Conservation (phyloP, 306 rosid genomes). For the Erythrophleum fordii region DNA sequence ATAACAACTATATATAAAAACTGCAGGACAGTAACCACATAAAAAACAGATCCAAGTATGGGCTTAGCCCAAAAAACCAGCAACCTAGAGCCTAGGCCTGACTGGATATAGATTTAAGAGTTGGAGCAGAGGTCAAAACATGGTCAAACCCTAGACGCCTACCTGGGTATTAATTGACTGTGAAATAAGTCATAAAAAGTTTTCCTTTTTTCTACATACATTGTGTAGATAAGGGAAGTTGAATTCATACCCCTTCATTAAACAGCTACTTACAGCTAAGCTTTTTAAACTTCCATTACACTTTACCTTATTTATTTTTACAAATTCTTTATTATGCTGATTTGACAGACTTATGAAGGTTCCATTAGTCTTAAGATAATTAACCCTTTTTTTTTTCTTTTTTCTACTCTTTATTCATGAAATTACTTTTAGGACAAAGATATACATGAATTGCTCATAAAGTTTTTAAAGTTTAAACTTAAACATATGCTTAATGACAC, state of each 20-base stretch:
- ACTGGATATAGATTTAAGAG: neutral
- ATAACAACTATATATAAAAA: neutral
- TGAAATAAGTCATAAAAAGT: too few species aligned
- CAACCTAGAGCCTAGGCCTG: neutral
- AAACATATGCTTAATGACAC: neutral
- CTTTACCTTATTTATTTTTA: neutral
- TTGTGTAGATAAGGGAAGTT: neutral
- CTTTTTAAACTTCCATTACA: neutral
- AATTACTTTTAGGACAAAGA: neutral
- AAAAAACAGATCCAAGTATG: neutral
- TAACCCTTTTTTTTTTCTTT: neutral
- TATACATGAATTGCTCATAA: slow-evolving; percentile 5
- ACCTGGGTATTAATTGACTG: too few species aligned
- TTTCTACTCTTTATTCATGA: neutral
- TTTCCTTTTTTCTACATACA: neutral
- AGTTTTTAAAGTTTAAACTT: neutral
- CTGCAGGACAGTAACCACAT: neutral
- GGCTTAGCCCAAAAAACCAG: neutral
- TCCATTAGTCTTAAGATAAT: neutral
- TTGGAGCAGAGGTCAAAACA: too few species aligned
- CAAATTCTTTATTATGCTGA: neutral
- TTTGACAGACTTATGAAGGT: neutral
- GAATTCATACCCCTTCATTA: neutral
- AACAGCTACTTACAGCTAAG: neutral
- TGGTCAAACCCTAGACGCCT: too few species aligned